These are phyloP conservation scores for Vitis labrusca DNA, from an alignment of 164 flowering plant genomes.

Conservation along the genomic window DNA sequence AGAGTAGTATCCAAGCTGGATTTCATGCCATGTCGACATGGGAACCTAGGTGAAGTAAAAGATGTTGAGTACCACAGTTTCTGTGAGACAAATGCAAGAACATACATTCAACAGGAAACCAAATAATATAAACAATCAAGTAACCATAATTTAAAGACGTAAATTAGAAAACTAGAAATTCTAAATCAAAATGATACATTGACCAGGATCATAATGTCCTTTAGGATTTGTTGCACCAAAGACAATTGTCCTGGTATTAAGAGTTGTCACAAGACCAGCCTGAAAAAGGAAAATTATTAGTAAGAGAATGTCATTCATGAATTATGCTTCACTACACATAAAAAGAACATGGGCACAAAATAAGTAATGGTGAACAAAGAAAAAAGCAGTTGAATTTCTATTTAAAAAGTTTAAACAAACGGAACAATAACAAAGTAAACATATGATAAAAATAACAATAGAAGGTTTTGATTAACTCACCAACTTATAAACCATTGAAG, in stretches of 20 bases:
- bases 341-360: not conserved
- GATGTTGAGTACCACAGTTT: too few species aligned
- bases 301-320: not conserved
- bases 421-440: too few species aligned
- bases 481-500: too few species aligned
- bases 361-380: not conserved
- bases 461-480: too few species aligned
- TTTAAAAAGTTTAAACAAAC: not conserved
- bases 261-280: slow-evolving; percentile 98
- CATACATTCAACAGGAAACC: not conserved
- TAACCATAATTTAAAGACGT: not conserved
- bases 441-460: too few species aligned
- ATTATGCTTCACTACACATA: not conserved
- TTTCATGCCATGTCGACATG: too few species aligned
- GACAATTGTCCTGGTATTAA: slow-evolving; percentile 82
- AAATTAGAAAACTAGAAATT: not conserved
- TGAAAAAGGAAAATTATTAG: slow-evolving; percentile 24
- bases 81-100: too few species aligned
- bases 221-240: slow-evolving; percentile 99
- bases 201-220: slow-evolving; percentile 93
- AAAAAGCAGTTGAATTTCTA: not conserved
- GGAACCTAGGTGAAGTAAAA: too few species aligned
- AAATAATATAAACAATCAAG: not conserved
- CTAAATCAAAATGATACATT: slow-evolving; percentile 50
- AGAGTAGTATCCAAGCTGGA: too few species aligned